A percentile compares a stretch with the other conserved stretches of the same genome.
These are phyloP conservation scores for Nemania sp. DNA, from an alignment of 2,329 filamentous ascomycete species.

Conservation along the genomic window DNA sequence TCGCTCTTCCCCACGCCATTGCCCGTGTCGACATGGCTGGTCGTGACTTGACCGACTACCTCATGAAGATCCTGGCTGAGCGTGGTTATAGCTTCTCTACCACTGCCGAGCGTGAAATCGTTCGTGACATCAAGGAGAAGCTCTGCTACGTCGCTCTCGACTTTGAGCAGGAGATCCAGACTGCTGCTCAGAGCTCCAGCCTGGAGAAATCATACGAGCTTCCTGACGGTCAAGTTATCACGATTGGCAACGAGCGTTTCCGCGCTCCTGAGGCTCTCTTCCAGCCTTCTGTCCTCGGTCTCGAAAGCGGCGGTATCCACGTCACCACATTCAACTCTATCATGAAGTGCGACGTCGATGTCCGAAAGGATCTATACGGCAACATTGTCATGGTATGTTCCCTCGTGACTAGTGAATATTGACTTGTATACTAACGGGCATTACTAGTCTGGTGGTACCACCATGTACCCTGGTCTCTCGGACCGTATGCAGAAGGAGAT, in stretches of 20 bases:
- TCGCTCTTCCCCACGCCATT: conserved; percentile 99
- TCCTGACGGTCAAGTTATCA: conserved; percentile 99
- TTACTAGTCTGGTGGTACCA: conserved; percentile 95
- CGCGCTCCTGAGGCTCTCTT: conserved; percentile 99
- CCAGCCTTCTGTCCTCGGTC: conserved; percentile 98
- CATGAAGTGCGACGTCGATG: conserved; percentile 99
- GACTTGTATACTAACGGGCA: conserved; percentile 27
- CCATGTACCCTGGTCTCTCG: conserved; percentile 99
- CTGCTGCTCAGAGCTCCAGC: conserved; percentile 96
- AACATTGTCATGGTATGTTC: conserved; percentile 99
- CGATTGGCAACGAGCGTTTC: conserved; percentile 99
- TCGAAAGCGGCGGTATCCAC: conserved; percentile 98
- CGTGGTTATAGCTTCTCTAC: conserved; percentile 99
- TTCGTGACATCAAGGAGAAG: conserved; percentile 99
- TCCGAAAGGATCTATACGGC: conserved; percentile 99
- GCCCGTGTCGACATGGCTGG: conserved; percentile 99
- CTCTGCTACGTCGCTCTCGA: conserved; percentile 99
- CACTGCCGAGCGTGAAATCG: conserved; percentile 99
- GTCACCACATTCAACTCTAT: conserved; percentile 99
- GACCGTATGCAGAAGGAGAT: conserved; percentile 99
- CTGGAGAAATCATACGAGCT: conserved; percentile 99
- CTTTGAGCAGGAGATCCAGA: conserved; percentile 99
- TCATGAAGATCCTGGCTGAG: conserved; percentile 99
- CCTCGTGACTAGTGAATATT: conserved; percentile 10
- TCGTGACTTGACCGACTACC: conserved; percentile 99